Evolutionary conservation across 2,329 filamentous ascomycete species (phyloP).

Genomic region (Cryphonectria carpinicola): DNA sequence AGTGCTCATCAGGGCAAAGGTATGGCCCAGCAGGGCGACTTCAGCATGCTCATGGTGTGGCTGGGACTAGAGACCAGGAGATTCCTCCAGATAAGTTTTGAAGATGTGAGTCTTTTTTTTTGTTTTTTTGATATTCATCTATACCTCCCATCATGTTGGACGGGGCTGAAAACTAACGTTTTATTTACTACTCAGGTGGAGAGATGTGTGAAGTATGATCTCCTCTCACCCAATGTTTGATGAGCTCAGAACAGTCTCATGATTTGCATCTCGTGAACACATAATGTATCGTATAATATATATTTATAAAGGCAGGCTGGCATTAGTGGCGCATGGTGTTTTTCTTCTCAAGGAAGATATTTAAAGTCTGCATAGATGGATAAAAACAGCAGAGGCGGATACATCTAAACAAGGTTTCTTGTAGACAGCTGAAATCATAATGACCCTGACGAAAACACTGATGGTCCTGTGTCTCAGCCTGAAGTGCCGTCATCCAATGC

Average conservation of each 20-base stretch:
- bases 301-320: neutral
- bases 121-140: neutral
- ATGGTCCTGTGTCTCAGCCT: neutral
- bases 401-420: neutral
- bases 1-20: constrained; percentile 75
- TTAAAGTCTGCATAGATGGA: neutral
- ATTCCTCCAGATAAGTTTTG: constrained; percentile 87
- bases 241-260: constrained; percentile 42
- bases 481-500: neutral
- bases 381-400: neutral
- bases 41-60: constrained; percentile 90
- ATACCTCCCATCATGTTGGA: constrained; percentile 9
- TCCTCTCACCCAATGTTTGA: constrained; percentile 83
- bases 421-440: neutral
- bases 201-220: constrained; percentile 87
- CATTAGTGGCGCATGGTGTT: neutral
- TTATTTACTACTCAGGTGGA: constrained; percentile 63
- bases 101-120: constrained; percentile 66
- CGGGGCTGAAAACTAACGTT: constrained; percentile 14
- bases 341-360: neutral
- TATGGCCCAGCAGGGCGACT: constrained; percentile 73
- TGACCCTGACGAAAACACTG: neutral
- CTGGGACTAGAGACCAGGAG: constrained; percentile 84
- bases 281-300: neutral
- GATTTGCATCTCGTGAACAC: too few species aligned